phyloP scores from a whole-genome alignment of 371 early-diverging fungal species.

The Apophysomyces variabilis region DNA sequence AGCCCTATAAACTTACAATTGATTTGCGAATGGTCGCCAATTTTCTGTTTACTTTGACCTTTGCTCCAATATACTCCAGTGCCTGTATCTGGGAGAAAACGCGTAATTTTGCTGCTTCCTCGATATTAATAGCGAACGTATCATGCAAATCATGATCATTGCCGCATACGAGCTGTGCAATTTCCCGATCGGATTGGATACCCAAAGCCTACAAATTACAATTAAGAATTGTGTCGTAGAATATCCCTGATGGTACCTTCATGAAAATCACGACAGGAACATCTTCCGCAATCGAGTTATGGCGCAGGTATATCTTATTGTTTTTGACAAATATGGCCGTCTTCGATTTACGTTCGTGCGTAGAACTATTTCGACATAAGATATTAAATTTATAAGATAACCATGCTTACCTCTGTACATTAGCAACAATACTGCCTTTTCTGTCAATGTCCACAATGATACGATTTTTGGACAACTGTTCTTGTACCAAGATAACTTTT shows the following conservation, averaged over 20 bases:
- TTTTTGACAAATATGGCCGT: constrained; percentile 88
- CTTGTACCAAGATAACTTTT: constrained; percentile 99
- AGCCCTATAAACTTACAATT: constrained; percentile 27
- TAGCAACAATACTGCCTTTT: constrained; percentile 76
- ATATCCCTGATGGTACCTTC: constrained; percentile 47
- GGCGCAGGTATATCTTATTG: constrained; percentile 89
- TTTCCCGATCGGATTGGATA: constrained; percentile 94
- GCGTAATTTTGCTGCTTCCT: constrained; percentile 80
- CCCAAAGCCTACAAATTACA: constrained; percentile 85
- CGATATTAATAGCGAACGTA: constrained; percentile 88
- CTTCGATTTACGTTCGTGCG: constrained; percentile 98
- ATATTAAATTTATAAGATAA: neutral
- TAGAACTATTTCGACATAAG: constrained; percentile 66
- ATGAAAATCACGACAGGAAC: constrained; percentile 91
- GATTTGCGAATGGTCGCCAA: constrained; percentile 61
- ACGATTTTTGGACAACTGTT: constrained; percentile 99
- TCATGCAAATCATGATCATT: constrained; percentile 84
- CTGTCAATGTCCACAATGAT: constrained; percentile 97
- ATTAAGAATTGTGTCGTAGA: neutral
- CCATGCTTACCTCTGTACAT: constrained; percentile 45
- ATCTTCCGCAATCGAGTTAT: constrained; percentile 95
- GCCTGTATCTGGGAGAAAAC: constrained; percentile 93
- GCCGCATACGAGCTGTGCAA: constrained; percentile 93
- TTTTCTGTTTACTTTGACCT: constrained; percentile 74
- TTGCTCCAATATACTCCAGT: constrained; percentile 87